Base-by-base conservation (phyloP, 495 filamentous ascomycete genomes). In the Talaromyces liani region DNA sequence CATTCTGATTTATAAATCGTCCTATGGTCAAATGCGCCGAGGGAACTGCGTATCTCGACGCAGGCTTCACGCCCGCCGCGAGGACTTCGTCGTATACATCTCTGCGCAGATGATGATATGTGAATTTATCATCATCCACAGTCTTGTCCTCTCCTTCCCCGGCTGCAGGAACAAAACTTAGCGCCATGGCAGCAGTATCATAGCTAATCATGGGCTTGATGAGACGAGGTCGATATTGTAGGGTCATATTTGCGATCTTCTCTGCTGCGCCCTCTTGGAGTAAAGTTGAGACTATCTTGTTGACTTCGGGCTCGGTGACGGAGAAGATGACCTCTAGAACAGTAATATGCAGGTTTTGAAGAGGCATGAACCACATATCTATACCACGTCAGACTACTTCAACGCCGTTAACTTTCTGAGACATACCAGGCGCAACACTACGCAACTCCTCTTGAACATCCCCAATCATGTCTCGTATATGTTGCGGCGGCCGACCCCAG, bases 321-420 rank as follows among this genome's bases (percentile, higher is more conserved):
- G 87, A 91, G 71, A 91, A 89, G 7, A 86, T 83, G 58, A 97
- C 75, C 72, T 98, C 93, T 7, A 96, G 79, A 1, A 87, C 85
- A 0, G 94, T 98, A 73, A 96, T 82, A 75, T 97, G 93, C 59
- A 96, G 87, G 65, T 82, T 79, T 58, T 87, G 76, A 6, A 78
- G 68, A 7, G 92, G 91, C 84, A 93, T 92, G 22, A 92, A 79
- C 93, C 94, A 97, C 27, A 97, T 74, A 62, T 81, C 91, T 94
- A 24, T 24, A 24, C 1, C 22, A 24, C 22, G 22, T 24, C 22
- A 24, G 22, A 24, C 22, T 24, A 24, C 22, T 24, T 24, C 22
- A 24, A 24, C 22, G 22, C 22, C 22, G 22, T 24, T 1, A 24
- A 24, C 22, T 24, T 24, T 24, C 1, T 41, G 68, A 12, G 9